phyloP scores from a whole-genome alignment of 805 yeast species.

The Candida hungchunana region DNA sequence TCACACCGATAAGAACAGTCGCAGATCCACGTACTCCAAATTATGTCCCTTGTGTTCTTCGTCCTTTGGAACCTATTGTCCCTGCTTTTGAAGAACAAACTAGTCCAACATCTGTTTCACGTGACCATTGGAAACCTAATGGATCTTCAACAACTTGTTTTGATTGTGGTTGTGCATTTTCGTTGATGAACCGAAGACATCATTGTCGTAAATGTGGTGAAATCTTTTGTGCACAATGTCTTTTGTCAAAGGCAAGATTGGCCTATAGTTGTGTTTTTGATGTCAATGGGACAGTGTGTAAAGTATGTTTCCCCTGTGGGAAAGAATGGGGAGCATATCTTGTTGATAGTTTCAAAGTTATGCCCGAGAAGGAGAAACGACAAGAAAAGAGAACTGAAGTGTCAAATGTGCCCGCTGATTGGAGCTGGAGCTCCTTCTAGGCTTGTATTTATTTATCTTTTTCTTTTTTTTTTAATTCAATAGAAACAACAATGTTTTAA shows the following conservation, averaged over 20 bases:
- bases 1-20: constrained; percentile 49
- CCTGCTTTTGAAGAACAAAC: not conserved
- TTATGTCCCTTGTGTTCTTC: constrained; percentile 75
- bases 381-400: constrained; percentile 17
- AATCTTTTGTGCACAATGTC: constrained; percentile 59
- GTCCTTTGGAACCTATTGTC: constrained; percentile 28
- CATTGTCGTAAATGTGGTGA: constrained; percentile 76
- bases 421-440: constrained; percentile 61
- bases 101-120: constrained; percentile 21
- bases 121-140: constrained; percentile 65
- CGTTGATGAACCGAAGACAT: constrained; percentile 62
- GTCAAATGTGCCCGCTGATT: constrained; percentile 50
- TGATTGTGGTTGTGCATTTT: constrained; percentile 56
- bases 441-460: not conserved
- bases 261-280: constrained; percentile 39
- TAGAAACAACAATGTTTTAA: not conserved
- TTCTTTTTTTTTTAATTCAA: not conserved
- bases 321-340: constrained; percentile 44
- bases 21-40: constrained; percentile 69
- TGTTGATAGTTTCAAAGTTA: constrained; percentile 15
- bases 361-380: not conserved
- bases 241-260: constrained; percentile 45
- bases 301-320: constrained; percentile 59
- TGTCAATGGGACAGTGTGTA: constrained; percentile 51
- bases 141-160: constrained; percentile 49